Evolutionary conservation across 306 rosid species (phyloP).

Genomic region (Comarum palustre): DNA sequence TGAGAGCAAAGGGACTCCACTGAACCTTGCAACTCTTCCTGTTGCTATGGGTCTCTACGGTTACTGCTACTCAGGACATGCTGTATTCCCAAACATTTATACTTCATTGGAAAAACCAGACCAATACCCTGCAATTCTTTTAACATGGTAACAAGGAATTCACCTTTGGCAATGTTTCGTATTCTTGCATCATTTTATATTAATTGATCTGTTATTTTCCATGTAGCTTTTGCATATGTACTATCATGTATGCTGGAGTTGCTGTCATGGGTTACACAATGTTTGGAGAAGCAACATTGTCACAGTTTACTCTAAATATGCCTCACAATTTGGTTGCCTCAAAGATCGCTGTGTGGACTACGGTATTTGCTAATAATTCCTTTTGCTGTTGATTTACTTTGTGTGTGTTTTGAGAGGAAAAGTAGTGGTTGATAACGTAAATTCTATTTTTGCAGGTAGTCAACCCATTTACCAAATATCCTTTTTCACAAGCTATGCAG

Average conservation of each 20-base stretch:
- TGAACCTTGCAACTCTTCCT: conserved; percentile 73
- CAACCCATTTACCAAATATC: conserved; percentile 98
- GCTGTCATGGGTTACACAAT: conserved; percentile 91
- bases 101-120: conserved; percentile 77
- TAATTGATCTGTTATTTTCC: neutral
- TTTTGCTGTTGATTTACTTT: neutral
- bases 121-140: conserved; percentile 69
- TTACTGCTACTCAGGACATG: conserved; percentile 96
- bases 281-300: conserved; percentile 78
- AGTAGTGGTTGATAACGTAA: neutral
- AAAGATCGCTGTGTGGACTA: conserved; percentile 95
- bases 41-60: conserved; percentile 97
- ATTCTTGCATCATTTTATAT: neutral
- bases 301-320: conserved; percentile 95
- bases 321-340: conserved; percentile 77
- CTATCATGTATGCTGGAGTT: conserved; percentile 69
- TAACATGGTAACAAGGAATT: conserved; percentile 55
- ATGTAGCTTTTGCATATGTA: conserved; percentile 69
- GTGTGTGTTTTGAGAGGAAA: neutral
- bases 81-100: conserved; percentile 92
- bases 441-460: conserved; percentile 72
- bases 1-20: conserved; percentile 58
- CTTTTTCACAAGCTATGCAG: conserved; percentile 39
- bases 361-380: conserved; percentile 46
- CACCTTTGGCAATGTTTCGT: neutral